Evolutionary conservation across 257 asterid genomes (phyloP).

Genomic region (Solanum piurae): DNA sequence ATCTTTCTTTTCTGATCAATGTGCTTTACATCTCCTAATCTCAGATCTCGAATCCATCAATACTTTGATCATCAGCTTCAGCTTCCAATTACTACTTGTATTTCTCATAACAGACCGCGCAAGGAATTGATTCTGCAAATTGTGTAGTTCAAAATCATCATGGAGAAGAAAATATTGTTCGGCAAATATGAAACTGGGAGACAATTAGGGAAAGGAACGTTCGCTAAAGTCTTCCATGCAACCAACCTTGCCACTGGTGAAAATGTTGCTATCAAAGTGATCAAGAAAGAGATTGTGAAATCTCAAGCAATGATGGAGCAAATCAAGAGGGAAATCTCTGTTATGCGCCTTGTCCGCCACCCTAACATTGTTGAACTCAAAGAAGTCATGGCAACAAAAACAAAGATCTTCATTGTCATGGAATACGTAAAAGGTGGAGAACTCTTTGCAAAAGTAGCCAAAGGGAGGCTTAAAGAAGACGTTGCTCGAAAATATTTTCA

Average conservation of each 20-base stretch:
- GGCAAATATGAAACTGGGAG: constrained; percentile 28
- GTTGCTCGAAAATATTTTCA: constrained; percentile 30
- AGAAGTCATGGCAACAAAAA: constrained; percentile 36
- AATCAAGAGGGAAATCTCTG: constrained; percentile 32
- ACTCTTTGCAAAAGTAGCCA: constrained; percentile 15
- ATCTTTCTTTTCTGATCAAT: background rate
- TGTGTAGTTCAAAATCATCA: background rate
- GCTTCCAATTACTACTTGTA: background rate
- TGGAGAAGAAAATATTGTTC: constrained; percentile 25
- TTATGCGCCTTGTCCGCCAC: constrained; percentile 42
- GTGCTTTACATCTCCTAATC: background rate
- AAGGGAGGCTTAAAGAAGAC: constrained; percentile 21
- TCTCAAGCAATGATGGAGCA: constrained; percentile 24
- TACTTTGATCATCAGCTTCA: background rate
- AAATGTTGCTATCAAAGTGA: constrained; percentile 30
- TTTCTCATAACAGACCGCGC: background rate
- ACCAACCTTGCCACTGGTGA: constrained; percentile 9
- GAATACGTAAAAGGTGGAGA: constrained; percentile 28
- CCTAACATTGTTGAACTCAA: constrained; percentile 32
- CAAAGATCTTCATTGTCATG: constrained; percentile 34
- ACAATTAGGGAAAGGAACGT: constrained; percentile 27
- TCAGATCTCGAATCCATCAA: background rate
- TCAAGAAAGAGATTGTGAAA: constrained; percentile 24
- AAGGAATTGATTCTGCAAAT: background rate
- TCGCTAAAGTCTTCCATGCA: constrained; percentile 32